Conservation (phyloP, 2,329 filamentous ascomycete genomes). For the Colletotrichum lupini region DNA sequence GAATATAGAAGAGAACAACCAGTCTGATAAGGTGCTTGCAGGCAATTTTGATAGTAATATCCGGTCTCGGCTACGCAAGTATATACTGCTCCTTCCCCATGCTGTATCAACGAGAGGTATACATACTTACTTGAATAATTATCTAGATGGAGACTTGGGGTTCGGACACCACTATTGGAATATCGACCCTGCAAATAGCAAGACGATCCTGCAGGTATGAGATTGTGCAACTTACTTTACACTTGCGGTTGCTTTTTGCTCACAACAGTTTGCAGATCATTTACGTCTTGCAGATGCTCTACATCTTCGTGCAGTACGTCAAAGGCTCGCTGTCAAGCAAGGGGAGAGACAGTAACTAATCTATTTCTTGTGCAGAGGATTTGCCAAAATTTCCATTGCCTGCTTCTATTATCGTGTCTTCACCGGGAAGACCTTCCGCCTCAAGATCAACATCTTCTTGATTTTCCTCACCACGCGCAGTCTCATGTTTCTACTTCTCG, state of each 20-base stretch:
- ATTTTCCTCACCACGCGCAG: constrained; percentile 27
- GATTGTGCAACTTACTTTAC: neutral
- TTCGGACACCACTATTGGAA: constrained; percentile 41
- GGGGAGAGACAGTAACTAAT: neutral
- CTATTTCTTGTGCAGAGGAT: neutral
- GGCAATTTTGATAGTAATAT: too few species aligned
- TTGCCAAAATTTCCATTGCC: constrained; percentile 40
- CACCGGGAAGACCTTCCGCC: constrained; percentile 7
- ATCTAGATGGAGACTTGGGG: constrained; percentile 20
- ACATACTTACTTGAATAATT: neutral
- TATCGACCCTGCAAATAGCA: constrained; percentile 27
- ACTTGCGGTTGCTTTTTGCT: neutral
- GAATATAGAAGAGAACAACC: too few species aligned
- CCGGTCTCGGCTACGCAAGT: neutral
- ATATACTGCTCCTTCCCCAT: neutral
- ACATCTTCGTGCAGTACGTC: constrained; percentile 36
- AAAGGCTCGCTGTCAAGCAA: rapidly evolving
- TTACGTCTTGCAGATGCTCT: constrained; percentile 39
- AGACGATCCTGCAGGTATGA: constrained; percentile 26
- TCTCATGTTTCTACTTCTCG: constrained; percentile 34
- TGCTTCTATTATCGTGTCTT: constrained; percentile 40
- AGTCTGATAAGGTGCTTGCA: too few species aligned
- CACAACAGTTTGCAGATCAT: constrained; percentile 23
- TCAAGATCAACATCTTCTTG: neutral
- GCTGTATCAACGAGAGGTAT: too few species aligned